These are phyloP conservation scores for Sporothrix phasma DNA, from an alignment of 2,329 filamentous ascomycete genomes.

Conservation along the genomic window DNA sequence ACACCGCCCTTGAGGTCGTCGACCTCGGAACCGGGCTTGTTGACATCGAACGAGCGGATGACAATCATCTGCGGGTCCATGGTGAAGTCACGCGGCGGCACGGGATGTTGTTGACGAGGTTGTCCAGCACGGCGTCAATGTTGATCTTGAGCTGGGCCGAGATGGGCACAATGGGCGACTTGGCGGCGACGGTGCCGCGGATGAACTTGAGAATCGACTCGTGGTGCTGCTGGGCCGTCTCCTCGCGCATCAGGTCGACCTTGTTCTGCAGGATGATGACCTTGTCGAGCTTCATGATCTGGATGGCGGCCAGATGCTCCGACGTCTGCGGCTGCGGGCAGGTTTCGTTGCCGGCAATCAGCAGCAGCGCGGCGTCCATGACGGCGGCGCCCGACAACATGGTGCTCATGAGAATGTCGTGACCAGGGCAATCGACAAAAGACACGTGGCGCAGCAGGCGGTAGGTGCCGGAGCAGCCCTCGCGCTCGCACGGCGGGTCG, in stretches of 20 bases:
- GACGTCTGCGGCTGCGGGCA: slow-evolving; percentile 98
- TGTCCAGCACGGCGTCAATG: slow-evolving; percentile 95
- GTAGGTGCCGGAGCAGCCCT: slow-evolving; percentile 83
- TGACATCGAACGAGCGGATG: slow-evolving; percentile 98
- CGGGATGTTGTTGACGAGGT: slow-evolving; percentile 88
- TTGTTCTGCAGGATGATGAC: slow-evolving; percentile 99
- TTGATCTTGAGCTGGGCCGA: slow-evolving; percentile 98
- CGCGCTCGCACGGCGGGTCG: slow-evolving; percentile 88
- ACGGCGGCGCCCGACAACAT: slow-evolving; percentile 99
- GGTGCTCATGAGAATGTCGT: slow-evolving; percentile 99
- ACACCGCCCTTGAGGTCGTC: slow-evolving; percentile 98
- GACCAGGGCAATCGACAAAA: slow-evolving; percentile 98
- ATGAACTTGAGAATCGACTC: slow-evolving; percentile 98
- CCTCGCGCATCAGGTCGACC: slow-evolving; percentile 96
- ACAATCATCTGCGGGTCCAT: slow-evolving; percentile 96
- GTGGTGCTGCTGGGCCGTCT: slow-evolving; percentile 87
- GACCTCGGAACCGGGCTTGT: slow-evolving; percentile 98
- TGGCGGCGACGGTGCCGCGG: slow-evolving; percentile 89
- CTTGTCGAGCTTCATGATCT: slow-evolving; percentile 99
- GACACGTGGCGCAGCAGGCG: slow-evolving; percentile 83
- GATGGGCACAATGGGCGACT: slow-evolving; percentile 91
- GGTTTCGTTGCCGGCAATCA: slow-evolving; percentile 96
- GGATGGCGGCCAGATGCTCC: slow-evolving; percentile 95
- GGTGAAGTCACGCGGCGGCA: slow-evolving; percentile 83
- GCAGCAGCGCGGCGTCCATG: slow-evolving; percentile 94